Evolutionary conservation across 805 yeast species (phyloP).

Genomic region (Ogataea trehalophila): DNA sequence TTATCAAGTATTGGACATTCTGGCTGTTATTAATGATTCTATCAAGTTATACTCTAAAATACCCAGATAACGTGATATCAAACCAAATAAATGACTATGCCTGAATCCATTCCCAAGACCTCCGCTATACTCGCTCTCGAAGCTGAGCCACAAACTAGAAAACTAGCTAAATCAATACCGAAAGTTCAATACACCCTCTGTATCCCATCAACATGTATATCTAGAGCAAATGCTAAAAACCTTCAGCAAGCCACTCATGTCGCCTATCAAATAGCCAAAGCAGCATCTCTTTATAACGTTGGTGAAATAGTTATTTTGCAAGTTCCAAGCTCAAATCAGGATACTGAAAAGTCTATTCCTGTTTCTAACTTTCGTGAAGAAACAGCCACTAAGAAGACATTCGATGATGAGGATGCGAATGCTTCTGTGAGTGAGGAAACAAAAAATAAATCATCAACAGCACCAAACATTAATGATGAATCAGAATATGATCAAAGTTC

Average conservation of each 20-base stretch:
- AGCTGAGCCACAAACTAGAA: background rate
- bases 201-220: constrained; percentile 65
- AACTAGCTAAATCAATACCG: constrained; percentile 6
- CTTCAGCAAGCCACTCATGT: constrained; percentile 69
- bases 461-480: constrained; percentile 9
- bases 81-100: background rate
- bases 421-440: constrained; percentile 3
- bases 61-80: background rate
- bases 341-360: constrained; percentile 1
- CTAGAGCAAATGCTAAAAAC: constrained; percentile 50
- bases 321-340: constrained; percentile 29
- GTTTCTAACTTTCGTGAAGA: constrained; percentile 17
- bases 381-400: constrained; percentile 22
- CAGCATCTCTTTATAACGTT: constrained; percentile 63
- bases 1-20: too few relatives aligned
- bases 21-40: too few relatives aligned
- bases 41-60: too few relatives aligned
- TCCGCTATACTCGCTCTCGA: too few relatives aligned
- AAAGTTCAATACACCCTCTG: constrained; percentile 52
- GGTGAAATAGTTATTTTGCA: constrained; percentile 73
- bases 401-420: constrained; percentile 26
- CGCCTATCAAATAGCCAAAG: constrained; percentile 75
- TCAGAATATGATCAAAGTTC: constrained; percentile 29
- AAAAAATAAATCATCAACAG: background rate
- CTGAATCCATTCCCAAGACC: background rate